A percentile compares a stretch with the other conserved stretches of the same genome.
These are phyloP conservation scores for Penicillium sp. DNA, from an alignment of 2,329 filamentous ascomycete genomes.

Conservation along the genomic window DNA sequence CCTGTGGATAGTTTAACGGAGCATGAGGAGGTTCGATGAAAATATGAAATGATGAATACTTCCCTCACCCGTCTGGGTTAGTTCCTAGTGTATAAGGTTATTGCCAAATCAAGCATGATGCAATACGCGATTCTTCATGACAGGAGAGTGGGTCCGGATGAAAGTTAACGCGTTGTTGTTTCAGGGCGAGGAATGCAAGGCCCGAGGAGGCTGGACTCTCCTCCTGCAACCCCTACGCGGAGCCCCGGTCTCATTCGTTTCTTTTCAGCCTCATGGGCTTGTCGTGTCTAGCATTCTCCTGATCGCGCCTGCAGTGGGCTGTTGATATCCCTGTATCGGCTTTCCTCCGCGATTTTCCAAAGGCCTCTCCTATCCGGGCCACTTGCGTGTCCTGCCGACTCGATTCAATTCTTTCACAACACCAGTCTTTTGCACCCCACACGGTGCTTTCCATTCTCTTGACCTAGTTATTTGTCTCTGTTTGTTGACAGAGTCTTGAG, in stretches of 20 bases:
- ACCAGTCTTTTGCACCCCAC: slow-evolving; percentile 4
- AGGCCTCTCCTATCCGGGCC: slow-evolving; percentile 5
- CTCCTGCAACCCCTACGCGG: slow-evolving; percentile 12
- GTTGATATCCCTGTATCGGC: slow-evolving; percentile 1
- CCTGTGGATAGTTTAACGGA: slow-evolving; percentile 19
- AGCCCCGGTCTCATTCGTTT: slow-evolving; percentile 16
- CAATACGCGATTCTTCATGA: slow-evolving; percentile 6
- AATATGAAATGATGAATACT: slow-evolving; percentile 3
- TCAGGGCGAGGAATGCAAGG: slow-evolving; percentile 11
- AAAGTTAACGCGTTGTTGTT: slow-evolving; percentile 28
- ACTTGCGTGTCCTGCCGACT: slow-evolving; percentile 10
- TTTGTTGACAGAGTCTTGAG: background rate
- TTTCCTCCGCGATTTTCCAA: background rate
- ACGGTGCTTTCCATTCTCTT: slow-evolving; percentile 8
- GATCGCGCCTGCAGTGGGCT: slow-evolving; percentile 12
- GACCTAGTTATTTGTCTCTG: background rate
- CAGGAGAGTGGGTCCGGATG: slow-evolving; percentile 23
- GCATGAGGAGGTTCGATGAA: slow-evolving; percentile 1
- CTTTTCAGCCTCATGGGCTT: slow-evolving; percentile 4
- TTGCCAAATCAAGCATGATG: slow-evolving; percentile 6
- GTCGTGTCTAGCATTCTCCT: slow-evolving; percentile 5
- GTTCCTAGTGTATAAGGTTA: background rate
- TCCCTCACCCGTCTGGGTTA: background rate
- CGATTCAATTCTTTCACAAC: slow-evolving; percentile 8
- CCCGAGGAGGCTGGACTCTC: slow-evolving; percentile 12